Conservation (phyloP, 1,284 basidiomycete species). For the Cryptococcus wingfieldii region DNA sequence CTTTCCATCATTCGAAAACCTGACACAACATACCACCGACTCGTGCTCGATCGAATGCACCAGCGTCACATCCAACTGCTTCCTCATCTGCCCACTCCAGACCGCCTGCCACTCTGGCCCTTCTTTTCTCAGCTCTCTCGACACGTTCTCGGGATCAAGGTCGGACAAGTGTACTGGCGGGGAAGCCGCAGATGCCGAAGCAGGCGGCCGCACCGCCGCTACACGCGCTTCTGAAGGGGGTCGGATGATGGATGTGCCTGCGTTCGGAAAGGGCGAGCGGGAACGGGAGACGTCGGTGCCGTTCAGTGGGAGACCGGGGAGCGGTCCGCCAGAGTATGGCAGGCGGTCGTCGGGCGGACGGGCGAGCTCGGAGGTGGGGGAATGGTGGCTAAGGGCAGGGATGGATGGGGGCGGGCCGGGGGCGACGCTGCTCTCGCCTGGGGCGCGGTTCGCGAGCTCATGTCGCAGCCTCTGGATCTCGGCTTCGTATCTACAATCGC, state of each 20-base stretch:
- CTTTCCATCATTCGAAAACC: conserved; percentile 83
- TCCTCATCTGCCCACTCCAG: conserved; percentile 80
- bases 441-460: conserved; percentile 56
- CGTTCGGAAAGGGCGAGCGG: conserved; percentile 27
- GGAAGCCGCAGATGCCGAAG: conserved; percentile 22
- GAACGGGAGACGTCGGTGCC: conserved; percentile 31
- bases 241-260: conserved; percentile 22
- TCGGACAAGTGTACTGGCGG: conserved; percentile 49
- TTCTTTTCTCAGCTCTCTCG: conserved; percentile 63
- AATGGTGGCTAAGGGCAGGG: conserved; percentile 2
- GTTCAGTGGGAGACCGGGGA: conserved; percentile 32
- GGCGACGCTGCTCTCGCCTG: conserved; percentile 31
- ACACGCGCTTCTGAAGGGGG: conserved; percentile 32
- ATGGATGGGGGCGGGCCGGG: conserved; percentile 18
- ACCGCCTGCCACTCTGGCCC: conserved; percentile 93
- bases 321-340: conserved; percentile 12
- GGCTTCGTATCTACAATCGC: conserved; percentile 58
- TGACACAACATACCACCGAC: conserved; percentile 91
- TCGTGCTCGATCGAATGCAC: conserved; percentile 91
- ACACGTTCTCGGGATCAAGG: conserved; percentile 53
- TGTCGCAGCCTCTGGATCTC: conserved; percentile 64
- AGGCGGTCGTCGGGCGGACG: conserved; percentile 21
- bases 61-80: conserved; percentile 77
- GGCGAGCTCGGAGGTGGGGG: conserved; percentile 42
- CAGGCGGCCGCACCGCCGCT: background rate